These are phyloP conservation scores for Pisolithus orientalis DNA, from an alignment of 768 basidiomycete species.

Conservation along the genomic window DNA sequence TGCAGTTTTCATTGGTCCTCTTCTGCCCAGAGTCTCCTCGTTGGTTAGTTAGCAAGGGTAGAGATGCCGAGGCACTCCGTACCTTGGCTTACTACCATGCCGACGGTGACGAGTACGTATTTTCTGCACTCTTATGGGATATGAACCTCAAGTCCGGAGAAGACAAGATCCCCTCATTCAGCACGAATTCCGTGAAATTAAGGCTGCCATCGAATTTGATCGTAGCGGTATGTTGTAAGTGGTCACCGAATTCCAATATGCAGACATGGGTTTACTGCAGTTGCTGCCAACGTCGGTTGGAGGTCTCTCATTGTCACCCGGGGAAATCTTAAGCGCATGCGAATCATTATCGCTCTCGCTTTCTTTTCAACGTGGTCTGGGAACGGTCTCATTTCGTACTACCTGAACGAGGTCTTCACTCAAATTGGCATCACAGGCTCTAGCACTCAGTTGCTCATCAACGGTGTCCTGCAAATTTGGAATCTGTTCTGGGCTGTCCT, in stretches of 20 bases:
- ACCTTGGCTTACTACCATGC: constrained; percentile 81
- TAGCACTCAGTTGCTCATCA: constrained; percentile 70
- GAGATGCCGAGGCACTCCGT: constrained; percentile 59
- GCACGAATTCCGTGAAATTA: constrained; percentile 79
- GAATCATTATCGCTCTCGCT: constrained; percentile 69
- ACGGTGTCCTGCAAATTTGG: constrained; percentile 81
- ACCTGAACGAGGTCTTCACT: constrained; percentile 67
- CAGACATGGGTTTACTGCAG: constrained; percentile 17
- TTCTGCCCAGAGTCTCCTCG: constrained; percentile 81
- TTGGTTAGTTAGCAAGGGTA: constrained; percentile 74
- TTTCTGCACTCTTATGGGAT: not conserved
- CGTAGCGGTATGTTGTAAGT: constrained; percentile 27
- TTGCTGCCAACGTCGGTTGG: constrained; percentile 59
- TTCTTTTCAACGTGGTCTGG: constrained; percentile 88
- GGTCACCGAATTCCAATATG: not conserved
- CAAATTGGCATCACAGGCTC: constrained; percentile 59
- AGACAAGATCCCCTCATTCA: constrained; percentile 61
- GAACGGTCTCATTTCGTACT: constrained; percentile 80
- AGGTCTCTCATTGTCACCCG: constrained; percentile 56
- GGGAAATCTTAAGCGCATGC: constrained; percentile 73
- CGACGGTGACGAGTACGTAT: constrained; percentile 53
- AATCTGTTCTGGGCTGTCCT: constrained; percentile 58
- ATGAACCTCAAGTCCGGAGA: not conserved
- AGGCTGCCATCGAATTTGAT: constrained; percentile 67
- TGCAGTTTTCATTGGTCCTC: constrained; percentile 61